These are phyloP conservation scores for Mytilinidion resinicola DNA, from an alignment of 495 filamentous ascomycete species.

Conservation along the genomic window DNA sequence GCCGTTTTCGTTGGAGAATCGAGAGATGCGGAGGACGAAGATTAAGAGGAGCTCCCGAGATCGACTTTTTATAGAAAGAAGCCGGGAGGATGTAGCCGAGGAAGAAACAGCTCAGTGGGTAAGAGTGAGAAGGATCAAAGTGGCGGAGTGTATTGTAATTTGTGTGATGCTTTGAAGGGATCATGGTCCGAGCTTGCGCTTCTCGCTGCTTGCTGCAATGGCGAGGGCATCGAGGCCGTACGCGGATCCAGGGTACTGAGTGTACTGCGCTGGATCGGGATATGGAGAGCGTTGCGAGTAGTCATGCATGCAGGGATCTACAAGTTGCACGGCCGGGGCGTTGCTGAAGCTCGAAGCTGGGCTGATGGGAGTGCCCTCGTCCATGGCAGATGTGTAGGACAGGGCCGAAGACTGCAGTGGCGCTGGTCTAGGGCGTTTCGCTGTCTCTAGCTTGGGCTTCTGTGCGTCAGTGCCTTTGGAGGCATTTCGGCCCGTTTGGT, in stretches of 20 bases:
- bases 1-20: slow-evolving; percentile 10
- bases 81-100: not conserved
- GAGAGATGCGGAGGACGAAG: not conserved
- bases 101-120: not conserved
- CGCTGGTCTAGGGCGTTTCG: slow-evolving; percentile 20
- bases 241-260: slow-evolving; percentile 12
- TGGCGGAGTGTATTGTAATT: not conserved
- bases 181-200: slow-evolving; percentile 28
- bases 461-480: slow-evolving; percentile 19
- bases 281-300: slow-evolving; percentile 17
- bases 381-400: slow-evolving; percentile 9
- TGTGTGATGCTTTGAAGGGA: not conserved
- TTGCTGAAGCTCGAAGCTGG: slow-evolving; percentile 14
- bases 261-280: slow-evolving; percentile 15
- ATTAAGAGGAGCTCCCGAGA: not conserved
- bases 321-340: slow-evolving; percentile 17
- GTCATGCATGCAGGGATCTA: slow-evolving; percentile 12
- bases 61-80: not conserved
- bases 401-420: slow-evolving; percentile 17
- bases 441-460: slow-evolving; percentile 15
- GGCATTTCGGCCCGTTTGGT: slow-evolving; percentile 43
- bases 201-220: slow-evolving; percentile 27
- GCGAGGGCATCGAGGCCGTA: slow-evolving; percentile 30
- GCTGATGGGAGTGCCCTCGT: slow-evolving; percentile 13
- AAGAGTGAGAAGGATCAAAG: not conserved